Evolutionary conservation across 2,329 filamentous ascomycete genomes (phyloP).

Genomic region (Fusarium illudens): DNA sequence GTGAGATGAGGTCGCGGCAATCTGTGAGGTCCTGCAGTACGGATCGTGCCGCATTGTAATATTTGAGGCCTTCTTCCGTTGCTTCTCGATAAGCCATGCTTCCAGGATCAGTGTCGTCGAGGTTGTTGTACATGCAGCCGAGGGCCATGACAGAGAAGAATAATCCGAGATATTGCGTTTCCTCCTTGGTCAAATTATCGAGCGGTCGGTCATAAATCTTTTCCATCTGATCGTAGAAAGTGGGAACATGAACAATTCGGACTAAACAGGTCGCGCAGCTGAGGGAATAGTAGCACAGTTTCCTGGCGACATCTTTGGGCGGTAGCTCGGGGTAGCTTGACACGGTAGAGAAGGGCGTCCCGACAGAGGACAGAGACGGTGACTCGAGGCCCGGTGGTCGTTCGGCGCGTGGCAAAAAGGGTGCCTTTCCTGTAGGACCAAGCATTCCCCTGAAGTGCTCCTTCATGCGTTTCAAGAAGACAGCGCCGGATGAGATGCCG

Average conservation of each 20-base stretch:
- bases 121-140: constrained; percentile 74
- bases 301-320: constrained; percentile 62
- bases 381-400: constrained; percentile 70
- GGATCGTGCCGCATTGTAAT: constrained; percentile 73
- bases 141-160: constrained; percentile 76
- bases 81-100: constrained; percentile 58
- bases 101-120: constrained; percentile 62
- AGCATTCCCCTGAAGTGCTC: constrained; percentile 85
- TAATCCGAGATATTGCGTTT: constrained; percentile 74
- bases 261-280: constrained; percentile 66
- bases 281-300: constrained; percentile 64
- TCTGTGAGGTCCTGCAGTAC: constrained; percentile 72
- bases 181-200: constrained; percentile 69
- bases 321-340: constrained; percentile 74
- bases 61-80: constrained; percentile 73
- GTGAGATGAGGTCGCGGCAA: constrained; percentile 76
- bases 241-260: constrained; percentile 81
- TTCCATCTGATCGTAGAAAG: constrained; percentile 81
- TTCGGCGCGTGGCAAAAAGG: constrained; percentile 64
- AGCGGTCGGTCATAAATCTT: constrained; percentile 76
- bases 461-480: constrained; percentile 86
- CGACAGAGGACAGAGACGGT: constrained; percentile 66
- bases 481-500: constrained; percentile 88
- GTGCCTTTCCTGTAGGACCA: constrained; percentile 67
- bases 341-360: constrained; percentile 67